Base-by-base conservation (phyloP, 2,329 filamentous ascomycete species). In the Penicillium griseofulvum region DNA sequence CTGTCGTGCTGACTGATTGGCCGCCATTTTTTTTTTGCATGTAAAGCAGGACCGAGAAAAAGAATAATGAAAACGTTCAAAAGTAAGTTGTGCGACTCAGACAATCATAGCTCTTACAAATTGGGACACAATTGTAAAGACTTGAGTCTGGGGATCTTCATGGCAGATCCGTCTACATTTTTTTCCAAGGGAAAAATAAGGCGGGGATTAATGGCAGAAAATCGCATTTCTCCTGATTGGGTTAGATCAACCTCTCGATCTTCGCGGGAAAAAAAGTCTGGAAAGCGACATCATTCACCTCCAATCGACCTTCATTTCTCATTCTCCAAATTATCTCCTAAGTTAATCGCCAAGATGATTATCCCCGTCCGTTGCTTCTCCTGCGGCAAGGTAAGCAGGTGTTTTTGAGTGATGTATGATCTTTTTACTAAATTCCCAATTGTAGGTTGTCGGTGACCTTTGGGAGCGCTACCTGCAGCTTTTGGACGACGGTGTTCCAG, bases 321-420 rank as follows among this genome's bases (percentile, higher is more conserved):
- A n/a, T 14, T 28, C 7, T 12, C 24, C 5, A 14, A 22, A 11
- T 41, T n/a, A 22, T 29, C 26, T 41, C 14, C 29, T 29, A 19
- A n/a, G 10, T 39, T 19, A 54, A 42, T 36, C 41, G 48, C 31
- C 50, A 51, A 56, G 48, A 99, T 99, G 94, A 99, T 99, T 77
- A 97, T 99, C 66, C 94, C 94, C 3, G 90, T 99, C 64, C 91
- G 94, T 66, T 99, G 94, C 80, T 99, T 99, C 78, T 97, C 94
- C 55, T 99, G 94, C 76, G 94, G 94, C 76, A 99, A 99, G 90
- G 94, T 96, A 77, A 57, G 34, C 39, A 34, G 5, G n/a, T 29
- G 76, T 29, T 22, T 65, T 33, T 19, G 11, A 29, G 29, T 44
- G 28, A 49, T 24, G 11, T 22, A 38, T 42, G 17, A 47, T 44